Percentiles rank a stretch among this genome's conserved stretches.
Conservation (phyloP, 2,329 filamentous ascomycete species). For the Hypocrella siamensis region DNA sequence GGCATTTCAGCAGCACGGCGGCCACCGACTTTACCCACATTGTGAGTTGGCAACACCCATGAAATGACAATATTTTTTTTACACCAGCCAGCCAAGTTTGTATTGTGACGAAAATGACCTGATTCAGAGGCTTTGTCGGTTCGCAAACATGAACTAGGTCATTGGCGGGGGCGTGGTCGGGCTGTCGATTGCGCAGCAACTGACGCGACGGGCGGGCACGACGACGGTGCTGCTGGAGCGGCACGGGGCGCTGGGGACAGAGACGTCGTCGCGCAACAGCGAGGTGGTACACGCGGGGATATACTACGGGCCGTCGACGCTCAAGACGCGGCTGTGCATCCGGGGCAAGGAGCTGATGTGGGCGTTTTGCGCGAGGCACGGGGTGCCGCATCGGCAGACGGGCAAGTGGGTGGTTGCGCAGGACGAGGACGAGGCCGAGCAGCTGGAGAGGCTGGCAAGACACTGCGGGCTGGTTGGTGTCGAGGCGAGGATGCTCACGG, state of each 20-base stretch:
- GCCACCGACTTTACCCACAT: conserved; percentile 28
- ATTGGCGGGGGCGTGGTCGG: conserved; percentile 56
- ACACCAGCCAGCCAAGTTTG: too few species aligned
- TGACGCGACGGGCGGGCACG: conserved; percentile 46
- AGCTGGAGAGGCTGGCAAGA: conserved; percentile 34
- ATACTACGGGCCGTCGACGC: conserved; percentile 62
- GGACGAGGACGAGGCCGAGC: conserved; percentile 50
- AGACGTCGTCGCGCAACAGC: conserved; percentile 81
- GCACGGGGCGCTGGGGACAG: conserved; percentile 59
- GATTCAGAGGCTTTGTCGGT: too few species aligned
- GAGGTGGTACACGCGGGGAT: conserved; percentile 95
- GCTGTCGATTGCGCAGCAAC: conserved; percentile 58
- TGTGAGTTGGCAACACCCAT: conserved; percentile 13
- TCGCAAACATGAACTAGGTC: too few species aligned
- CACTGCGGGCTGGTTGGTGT: conserved; percentile 22
- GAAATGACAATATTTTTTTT: background rate
- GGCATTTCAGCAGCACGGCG: conserved; percentile 20
- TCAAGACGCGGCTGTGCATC: conserved; percentile 78
- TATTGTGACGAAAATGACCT: too few species aligned
- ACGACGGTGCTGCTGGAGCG: conserved; percentile 70
- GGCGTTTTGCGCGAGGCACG: conserved; percentile 50
- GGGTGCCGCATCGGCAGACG: conserved; percentile 56
- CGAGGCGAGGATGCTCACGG: conserved; percentile 55
- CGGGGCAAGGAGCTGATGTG: conserved; percentile 66
- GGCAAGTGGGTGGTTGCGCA: conserved; percentile 97